Conservation (phyloP, 1,284 basidiomycete genomes). For the Moesziomyces sp. region DNA sequence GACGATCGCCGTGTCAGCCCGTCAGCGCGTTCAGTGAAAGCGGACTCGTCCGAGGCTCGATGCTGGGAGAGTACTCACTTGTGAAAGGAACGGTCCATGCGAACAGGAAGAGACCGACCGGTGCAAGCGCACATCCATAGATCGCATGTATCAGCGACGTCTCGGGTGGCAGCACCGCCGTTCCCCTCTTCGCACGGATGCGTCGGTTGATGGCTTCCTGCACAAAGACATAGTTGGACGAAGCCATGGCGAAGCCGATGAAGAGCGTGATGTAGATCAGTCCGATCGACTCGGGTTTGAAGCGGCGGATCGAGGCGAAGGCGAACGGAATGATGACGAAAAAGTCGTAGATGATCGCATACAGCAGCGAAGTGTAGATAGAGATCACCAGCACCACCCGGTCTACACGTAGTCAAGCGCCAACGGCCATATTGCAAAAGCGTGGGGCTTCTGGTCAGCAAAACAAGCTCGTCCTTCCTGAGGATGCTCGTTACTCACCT, state of each 20-base stretch:
- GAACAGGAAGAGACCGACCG: conserved; percentile 31
- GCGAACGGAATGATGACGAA: conserved; percentile 47
- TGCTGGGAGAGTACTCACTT: conserved; percentile 5
- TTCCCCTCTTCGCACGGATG: conserved; percentile 26
- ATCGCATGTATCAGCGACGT: conserved; percentile 34
- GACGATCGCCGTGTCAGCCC: too few species aligned
- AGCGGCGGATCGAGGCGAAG: conserved; percentile 38
- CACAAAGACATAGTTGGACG: conserved; percentile 20
- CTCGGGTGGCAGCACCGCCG: conserved; percentile 23
- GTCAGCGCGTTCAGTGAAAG: too few species aligned
- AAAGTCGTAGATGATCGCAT: conserved; percentile 49
- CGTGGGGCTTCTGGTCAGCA: too few species aligned
- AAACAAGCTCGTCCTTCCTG: too few species aligned
- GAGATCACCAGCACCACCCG: conserved; percentile 42
- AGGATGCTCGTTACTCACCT: conserved; percentile 1
- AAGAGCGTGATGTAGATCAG: conserved; percentile 41
- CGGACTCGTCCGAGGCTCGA: too few species aligned
- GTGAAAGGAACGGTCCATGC: conserved; percentile 38
- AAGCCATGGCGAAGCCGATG: conserved; percentile 36
- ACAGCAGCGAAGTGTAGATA: conserved; percentile 44
- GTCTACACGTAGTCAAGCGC: conserved; percentile 4
- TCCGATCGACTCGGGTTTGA: conserved; percentile 31
- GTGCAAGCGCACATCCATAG: conserved; percentile 34
- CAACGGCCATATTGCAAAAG: too few species aligned
- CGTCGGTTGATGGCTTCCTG: conserved; percentile 31